Evolutionary conservation across 164 flowering plant species (phyloP).

Genomic region (Umbilicus rupestris): DNA sequence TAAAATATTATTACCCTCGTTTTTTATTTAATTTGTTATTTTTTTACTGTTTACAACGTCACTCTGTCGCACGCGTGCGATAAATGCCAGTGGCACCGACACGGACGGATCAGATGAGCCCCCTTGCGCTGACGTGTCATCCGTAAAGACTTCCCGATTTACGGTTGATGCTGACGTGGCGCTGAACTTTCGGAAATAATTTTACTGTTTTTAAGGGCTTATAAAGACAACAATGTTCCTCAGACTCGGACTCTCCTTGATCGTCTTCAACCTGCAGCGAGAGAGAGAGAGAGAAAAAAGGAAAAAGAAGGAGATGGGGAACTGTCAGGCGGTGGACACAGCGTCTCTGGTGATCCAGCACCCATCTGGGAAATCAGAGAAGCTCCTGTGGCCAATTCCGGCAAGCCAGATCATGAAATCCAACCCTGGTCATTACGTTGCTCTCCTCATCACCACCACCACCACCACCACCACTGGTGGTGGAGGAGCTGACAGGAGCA

Average conservation of each 20-base stretch:
- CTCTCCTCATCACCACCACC: slow-evolving; percentile 62
- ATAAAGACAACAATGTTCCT: slow-evolving; percentile 7
- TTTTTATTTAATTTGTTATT: too few species aligned
- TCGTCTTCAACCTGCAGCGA: background rate
- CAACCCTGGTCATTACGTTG: slow-evolving; percentile 80
- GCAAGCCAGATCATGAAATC: slow-evolving; percentile 67
- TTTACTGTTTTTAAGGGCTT: too few species aligned
- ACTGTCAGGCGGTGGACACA: slow-evolving; percentile 85
- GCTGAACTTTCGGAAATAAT: too few species aligned
- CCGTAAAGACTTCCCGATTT: too few species aligned
- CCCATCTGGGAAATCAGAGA: slow-evolving; percentile 61
- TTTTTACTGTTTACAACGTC: too few species aligned
- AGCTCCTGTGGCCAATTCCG: slow-evolving; percentile 50
- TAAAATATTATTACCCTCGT: too few species aligned
- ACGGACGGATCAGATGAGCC: too few species aligned
- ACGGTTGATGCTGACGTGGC: too few species aligned
- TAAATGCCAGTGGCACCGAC: too few species aligned
- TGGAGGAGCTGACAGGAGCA: slow-evolving; percentile 10
- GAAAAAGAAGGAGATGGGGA: slow-evolving; percentile 45
- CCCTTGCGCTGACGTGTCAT: too few species aligned
- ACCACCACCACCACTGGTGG: slow-evolving; percentile 8
- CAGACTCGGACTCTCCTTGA: background rate
- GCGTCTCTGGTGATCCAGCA: slow-evolving; percentile 68
- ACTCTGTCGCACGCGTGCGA: too few species aligned
- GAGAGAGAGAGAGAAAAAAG: slow-evolving; percentile 12